Evolutionary conservation across 164 flowering plant species (phyloP), one percentile per base, ranked within the genome.

Genomic region (Magnolia sinica): DNA sequence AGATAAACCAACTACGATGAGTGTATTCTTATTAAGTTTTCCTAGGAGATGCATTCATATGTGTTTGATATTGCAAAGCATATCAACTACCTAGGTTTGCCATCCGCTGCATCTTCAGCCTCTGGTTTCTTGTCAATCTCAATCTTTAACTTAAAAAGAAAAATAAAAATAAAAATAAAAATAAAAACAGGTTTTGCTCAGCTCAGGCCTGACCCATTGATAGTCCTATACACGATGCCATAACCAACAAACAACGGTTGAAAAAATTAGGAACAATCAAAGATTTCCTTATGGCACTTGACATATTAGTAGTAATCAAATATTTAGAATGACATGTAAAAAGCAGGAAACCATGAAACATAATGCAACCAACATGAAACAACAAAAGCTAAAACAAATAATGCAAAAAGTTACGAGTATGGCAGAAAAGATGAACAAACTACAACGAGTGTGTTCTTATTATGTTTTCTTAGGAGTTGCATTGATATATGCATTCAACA

Each of bases 41-140:
- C 45, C 45, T 37, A 37, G 45, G 45, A 37, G 45, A 3, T 37
- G 45, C 45, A 37, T 37, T 37, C 45, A 37, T 37, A 5, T 4
- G 61, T 11, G 13, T 16, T 55, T 55, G 64, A 55, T 55, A 55
- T 23, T 55, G 74, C 14, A 55, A 76, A 75, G 7, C 55, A 58
- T 31, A 70, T 61, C 22, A 37, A 37, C 77, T 81, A 95, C 99
- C 91, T 86, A 18, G 93, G 73, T 76, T 89, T 96, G 45, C 85
- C 97, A 77, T 92, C 92, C 72, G 74, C 79, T 72, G 90, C 98
- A 71, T 90, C 94, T 68, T 74, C 96, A 67, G 64, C 83, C 70
- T 92, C 99, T 19, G 92, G 96, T 81, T 91, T 94, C 87, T 92
- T 96, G 82, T 87, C 98, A 80, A 92, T 92, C 85, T 96, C 99